Percentiles rank a stretch among this genome's conserved stretches.
Conservation (phyloP, 495 filamentous ascomycete species). For the Penicillium subrubescens region DNA sequence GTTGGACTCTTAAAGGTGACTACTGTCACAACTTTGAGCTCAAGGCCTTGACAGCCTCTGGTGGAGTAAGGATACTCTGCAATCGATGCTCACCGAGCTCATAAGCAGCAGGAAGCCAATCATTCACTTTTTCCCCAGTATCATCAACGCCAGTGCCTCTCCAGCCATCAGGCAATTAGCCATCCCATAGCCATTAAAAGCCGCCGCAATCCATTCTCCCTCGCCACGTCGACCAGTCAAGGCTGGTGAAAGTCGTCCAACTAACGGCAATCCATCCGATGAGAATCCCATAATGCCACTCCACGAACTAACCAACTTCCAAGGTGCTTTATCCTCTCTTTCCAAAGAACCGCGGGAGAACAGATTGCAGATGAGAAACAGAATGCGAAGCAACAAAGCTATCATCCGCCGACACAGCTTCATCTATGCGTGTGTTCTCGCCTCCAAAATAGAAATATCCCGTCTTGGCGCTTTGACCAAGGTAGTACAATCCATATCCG, state of each 20-base stretch:
- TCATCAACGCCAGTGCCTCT: constrained; percentile 58
- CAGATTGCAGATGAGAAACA: constrained; percentile 31
- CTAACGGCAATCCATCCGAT: constrained; percentile 67
- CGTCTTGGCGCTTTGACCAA: constrained; percentile 62
- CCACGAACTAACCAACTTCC: constrained; percentile 62
- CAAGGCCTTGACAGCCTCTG: constrained; percentile 18
- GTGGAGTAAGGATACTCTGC: constrained; percentile 17
- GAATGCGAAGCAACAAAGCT: constrained; percentile 47
- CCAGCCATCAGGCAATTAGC: constrained; percentile 71
- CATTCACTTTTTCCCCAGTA: constrained; percentile 16
- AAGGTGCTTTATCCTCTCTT: constrained; percentile 27
- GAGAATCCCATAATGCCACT: constrained; percentile 82
- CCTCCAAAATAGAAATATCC: constrained; percentile 51
- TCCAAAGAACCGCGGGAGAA: constrained; percentile 43
- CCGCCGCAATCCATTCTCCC: constrained; percentile 59
- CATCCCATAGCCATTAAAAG: constrained; percentile 82
- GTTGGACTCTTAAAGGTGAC: background rate
- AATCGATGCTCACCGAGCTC: constrained; percentile 26
- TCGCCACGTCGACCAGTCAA: constrained; percentile 41
- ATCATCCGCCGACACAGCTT: constrained; percentile 53
- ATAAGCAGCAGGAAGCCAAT: constrained; percentile 30
- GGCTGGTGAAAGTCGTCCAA: constrained; percentile 63
- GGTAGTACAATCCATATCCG: constrained; percentile 73
- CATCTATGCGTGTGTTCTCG: constrained; percentile 64
- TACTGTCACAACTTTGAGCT: constrained; percentile 18